Evolutionary conservation across 345 rosid species (phyloP).

Genomic region (Raphanus raphanistrum): DNA sequence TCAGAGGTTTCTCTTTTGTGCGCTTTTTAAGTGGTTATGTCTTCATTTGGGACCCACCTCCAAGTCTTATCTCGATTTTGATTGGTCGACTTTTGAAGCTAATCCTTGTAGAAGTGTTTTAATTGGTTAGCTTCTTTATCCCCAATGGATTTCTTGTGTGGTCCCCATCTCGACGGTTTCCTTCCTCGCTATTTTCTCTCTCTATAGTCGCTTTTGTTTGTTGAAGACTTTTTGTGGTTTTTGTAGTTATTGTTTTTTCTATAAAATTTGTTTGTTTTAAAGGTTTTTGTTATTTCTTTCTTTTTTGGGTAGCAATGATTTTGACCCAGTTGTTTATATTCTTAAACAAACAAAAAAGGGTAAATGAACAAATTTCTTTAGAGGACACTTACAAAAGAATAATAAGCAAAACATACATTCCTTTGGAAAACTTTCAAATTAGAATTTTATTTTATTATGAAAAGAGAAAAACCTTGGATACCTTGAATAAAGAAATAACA

Average conservation of each 20-base stretch:
- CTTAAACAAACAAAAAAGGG: background rate
- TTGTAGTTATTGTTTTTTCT: background rate
- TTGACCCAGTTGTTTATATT: background rate
- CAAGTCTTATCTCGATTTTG: constrained; percentile 64
- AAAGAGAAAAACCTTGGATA: background rate
- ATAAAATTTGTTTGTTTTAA: background rate
- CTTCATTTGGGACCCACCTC: constrained; percentile 24
- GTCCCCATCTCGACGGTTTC: constrained; percentile 31
- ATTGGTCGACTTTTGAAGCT: constrained; percentile 53
- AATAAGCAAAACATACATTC: background rate
- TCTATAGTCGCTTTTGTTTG: background rate
- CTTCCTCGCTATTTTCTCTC: constrained; percentile 9
- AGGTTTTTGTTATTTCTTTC: constrained; percentile 6
- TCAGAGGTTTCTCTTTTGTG: constrained; percentile 23
- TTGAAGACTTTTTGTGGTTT: constrained; percentile 14
- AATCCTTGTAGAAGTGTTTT: constrained; percentile 46
- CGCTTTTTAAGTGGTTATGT: constrained; percentile 46
- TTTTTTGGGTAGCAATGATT: constrained; percentile 8
- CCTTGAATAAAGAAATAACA: background rate
- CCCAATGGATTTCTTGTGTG: constrained; percentile 55
- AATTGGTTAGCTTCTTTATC: constrained; percentile 56
- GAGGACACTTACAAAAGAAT: background rate
- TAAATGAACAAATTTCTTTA: background rate
- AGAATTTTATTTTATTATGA: background rate
- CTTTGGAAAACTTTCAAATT: background rate